Evolutionary conservation across 371 early-diverging fungal genomes (phyloP).

Genomic region (Lichtheimia corymbifera): DNA sequence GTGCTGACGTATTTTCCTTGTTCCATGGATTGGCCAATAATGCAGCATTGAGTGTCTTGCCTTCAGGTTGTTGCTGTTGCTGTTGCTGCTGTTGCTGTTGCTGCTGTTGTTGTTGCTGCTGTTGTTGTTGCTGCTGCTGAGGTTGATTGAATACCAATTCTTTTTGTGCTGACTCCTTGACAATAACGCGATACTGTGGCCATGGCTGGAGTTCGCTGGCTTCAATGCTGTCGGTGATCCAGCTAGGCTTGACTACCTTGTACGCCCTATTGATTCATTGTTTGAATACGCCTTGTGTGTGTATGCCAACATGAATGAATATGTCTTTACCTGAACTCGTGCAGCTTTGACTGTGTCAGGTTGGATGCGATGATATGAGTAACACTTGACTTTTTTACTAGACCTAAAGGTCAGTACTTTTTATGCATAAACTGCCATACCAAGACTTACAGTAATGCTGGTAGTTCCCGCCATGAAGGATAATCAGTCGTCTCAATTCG

Average conservation of each 20-base stretch:
- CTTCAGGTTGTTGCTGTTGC: not conserved
- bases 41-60: constrained; percentile 19
- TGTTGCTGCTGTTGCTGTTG: not conserved
- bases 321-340: constrained; percentile 56
- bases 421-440: too few relatives aligned
- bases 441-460: constrained; percentile 54
- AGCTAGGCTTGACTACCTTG: constrained; percentile 77
- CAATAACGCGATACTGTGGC: constrained; percentile 54
- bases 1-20: constrained; percentile 36
- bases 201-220: constrained; percentile 62
- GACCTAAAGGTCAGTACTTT: not conserved
- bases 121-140: not conserved
- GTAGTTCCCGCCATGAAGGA: constrained; percentile 62
- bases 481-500: constrained; percentile 58
- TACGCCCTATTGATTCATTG: constrained; percentile 44
- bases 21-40: constrained; percentile 46
- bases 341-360: constrained; percentile 66
- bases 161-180: constrained; percentile 18
- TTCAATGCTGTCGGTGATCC: constrained; percentile 74
- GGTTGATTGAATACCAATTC: constrained; percentile 23
- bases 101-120: not conserved
- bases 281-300: not conserved
- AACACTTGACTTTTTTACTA: constrained; percentile 58
- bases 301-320: not conserved
- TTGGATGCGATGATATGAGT: constrained; percentile 75